These are phyloP conservation scores for Talaromyces islandicus DNA, from an alignment of 2,329 filamentous ascomycete genomes.

Conservation along the genomic window DNA sequence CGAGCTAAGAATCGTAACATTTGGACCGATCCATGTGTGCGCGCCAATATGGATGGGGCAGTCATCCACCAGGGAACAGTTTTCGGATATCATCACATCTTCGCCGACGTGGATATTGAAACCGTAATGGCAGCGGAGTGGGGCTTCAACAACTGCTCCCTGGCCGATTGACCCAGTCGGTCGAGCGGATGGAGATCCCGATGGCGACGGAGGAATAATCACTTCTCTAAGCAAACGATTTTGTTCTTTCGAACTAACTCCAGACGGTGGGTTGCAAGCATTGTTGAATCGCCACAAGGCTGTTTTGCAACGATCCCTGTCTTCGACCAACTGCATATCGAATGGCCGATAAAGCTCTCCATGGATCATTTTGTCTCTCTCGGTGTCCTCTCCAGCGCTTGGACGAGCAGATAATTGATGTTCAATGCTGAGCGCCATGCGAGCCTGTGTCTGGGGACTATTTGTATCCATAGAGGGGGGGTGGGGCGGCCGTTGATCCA, in stretches of 20 bases:
- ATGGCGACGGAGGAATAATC: conserved; percentile 44
- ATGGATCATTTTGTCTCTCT: conserved; percentile 86
- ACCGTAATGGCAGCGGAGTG: conserved; percentile 90
- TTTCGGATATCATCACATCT: conserved; percentile 74
- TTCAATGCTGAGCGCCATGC: conserved; percentile 38
- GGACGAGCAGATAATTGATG: conserved; percentile 33
- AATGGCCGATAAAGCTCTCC: conserved; percentile 76
- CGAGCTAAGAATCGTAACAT: conserved; percentile 78
- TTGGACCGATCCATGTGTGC: conserved; percentile 63
- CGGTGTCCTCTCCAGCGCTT: conserved; percentile 49
- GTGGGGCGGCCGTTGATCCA: conserved; percentile 33
- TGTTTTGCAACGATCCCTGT: conserved; percentile 76
- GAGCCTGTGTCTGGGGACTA: conserved; percentile 38
- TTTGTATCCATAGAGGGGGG: conserved; percentile 29
- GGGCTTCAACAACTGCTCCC: conserved; percentile 72
- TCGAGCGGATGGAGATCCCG: conserved; percentile 48
- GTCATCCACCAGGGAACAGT: conserved; percentile 84
- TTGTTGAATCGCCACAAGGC: conserved; percentile 85
- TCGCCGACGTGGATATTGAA: conserved; percentile 89
- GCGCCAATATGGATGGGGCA: conserved; percentile 75
- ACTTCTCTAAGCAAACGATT: conserved; percentile 33
- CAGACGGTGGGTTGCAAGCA: conserved; percentile 66
- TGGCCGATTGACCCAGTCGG: conserved; percentile 61
- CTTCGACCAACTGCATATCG: conserved; percentile 68
- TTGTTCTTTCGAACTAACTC: conserved; percentile 53